Base-by-base conservation (phyloP, 2,329 filamentous ascomycete species). In the Nakataea oryzae region DNA sequence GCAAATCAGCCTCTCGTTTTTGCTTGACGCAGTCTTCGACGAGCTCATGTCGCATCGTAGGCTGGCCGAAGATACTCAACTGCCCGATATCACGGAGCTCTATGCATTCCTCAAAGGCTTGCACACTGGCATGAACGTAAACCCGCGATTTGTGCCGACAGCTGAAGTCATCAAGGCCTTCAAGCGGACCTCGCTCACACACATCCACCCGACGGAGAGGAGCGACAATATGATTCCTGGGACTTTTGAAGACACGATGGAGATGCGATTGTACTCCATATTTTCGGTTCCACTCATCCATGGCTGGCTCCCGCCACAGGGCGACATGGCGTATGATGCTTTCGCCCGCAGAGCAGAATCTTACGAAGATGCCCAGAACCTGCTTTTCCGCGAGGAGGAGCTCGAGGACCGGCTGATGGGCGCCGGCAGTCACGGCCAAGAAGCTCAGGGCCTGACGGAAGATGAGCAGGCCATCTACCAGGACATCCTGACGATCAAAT, bases 81-180 rank as follows among this genome's bases (percentile, higher is more conserved):
- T 97, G 28, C 93, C 93, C 0, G 95, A 97, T 71, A 88, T 97
- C 12, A 84, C 87, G 47, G 93, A 96, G 63, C 79, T 99, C 1
- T 96, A 96, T 72, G 81, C 83, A 8, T 99, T 99, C 70, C 78
- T 99, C 2, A 85, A 95, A 62, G 90, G 91, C 57, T 78, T 99
- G 2, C 91, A 97, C 68, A 97, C 93, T 0, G 95, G 95, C 50
- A 96, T 99, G 90, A 99, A 97, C 69, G 93, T 97, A 63, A 99
- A 99, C 66, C 95, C 95, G 2, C 86, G 89, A 26, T 95, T 96
- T 66, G 81, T 96, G 9, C 82, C 90, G 2, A 81, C 78, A 0
- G 71, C 75, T 9, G 77, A 81, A 17, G 73, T 78, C 26, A 70
- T 77, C 32, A 74, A 69, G 62, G 78, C 79, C 2, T 79, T 80